Conservation (phyloP, 495 filamentous ascomycete species). For the Xylaria grammica region DNA sequence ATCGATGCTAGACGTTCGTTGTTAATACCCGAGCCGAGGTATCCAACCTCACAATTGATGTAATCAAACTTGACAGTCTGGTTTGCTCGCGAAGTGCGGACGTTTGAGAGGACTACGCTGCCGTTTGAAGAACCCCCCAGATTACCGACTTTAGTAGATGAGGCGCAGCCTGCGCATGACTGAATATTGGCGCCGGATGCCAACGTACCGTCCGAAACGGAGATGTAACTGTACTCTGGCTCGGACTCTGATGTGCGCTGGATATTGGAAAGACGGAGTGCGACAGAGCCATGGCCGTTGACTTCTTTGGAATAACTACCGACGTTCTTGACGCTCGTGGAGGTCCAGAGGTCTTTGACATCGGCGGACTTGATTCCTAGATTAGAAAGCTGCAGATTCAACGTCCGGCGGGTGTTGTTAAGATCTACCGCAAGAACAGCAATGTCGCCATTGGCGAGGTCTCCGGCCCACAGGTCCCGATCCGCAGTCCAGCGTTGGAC, state of each 20-base stretch:
- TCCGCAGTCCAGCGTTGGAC: constrained; percentile 11
- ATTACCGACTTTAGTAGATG: constrained; percentile 16
- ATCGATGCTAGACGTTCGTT: constrained; percentile 13
- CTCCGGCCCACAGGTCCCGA: constrained; percentile 2
- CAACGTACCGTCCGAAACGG: not conserved
- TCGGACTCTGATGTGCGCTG: not conserved
- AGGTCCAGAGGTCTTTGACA: constrained; percentile 11
- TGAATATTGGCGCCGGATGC: constrained; percentile 10
- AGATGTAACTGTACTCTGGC: not conserved
- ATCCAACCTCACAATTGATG: constrained; percentile 8
- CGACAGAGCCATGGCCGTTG: constrained; percentile 11
- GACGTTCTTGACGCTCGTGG: not conserved
- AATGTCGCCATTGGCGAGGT: constrained; percentile 13
- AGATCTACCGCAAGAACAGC: constrained; percentile 13
- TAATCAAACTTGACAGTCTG: constrained; percentile 16
- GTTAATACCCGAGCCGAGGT: not conserved
- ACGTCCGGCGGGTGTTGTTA: constrained; percentile 6
- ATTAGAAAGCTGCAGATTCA: constrained; percentile 8
- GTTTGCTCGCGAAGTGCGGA: constrained; percentile 3
- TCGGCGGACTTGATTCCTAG: constrained; percentile 13
- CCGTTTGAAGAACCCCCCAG: constrained; percentile 9
- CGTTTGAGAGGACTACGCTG: not conserved
- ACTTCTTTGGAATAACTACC: constrained; percentile 5
- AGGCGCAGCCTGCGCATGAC: not conserved
- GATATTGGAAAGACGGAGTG: constrained; percentile 12